Percentiles rank a stretch among this genome's conserved stretches.
Conservation (phyloP, 257 asterid species). For the Lycium ferocissimum region DNA sequence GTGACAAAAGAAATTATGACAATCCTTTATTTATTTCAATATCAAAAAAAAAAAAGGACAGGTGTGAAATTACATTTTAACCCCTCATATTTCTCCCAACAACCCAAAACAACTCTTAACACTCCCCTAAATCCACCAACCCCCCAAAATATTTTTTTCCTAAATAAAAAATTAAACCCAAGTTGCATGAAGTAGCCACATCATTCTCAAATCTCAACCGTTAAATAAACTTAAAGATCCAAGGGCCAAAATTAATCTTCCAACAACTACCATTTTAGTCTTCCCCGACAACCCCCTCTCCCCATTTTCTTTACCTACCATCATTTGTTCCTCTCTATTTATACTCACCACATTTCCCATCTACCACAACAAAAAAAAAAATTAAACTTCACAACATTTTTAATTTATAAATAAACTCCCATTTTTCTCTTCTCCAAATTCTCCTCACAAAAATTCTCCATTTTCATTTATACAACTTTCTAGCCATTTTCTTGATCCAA, state of each 20-base stretch:
- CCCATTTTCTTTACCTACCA: conserved; percentile 64
- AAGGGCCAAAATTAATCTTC: conserved; percentile 53
- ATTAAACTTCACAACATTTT: not conserved
- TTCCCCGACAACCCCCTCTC: not conserved
- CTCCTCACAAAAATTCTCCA: not conserved
- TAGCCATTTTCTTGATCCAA: not conserved
- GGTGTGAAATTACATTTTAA: not conserved
- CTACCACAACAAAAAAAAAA: conserved; percentile 22
- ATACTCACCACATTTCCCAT: conserved; percentile 43
- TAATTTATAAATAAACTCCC: not conserved
- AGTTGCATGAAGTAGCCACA: conserved; percentile 41
- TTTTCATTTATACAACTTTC: not conserved
- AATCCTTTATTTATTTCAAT: not conserved
- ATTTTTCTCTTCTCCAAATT: not conserved
- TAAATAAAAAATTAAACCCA: not conserved
- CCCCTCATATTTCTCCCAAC: not conserved
- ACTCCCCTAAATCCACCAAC: conserved; percentile 24
- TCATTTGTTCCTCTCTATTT: conserved; percentile 47
- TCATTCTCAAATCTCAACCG: conserved; percentile 41
- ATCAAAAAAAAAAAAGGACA: not conserved
- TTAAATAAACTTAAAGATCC: conserved; percentile 30
- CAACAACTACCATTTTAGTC: conserved; percentile 52
- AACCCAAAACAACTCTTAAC: not conserved
- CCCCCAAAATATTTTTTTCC: not conserved
- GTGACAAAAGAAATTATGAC: not conserved